phyloP scores from a whole-genome alignment of 2,329 filamentous ascomycete species.

The Cadophora sp. region DNA sequence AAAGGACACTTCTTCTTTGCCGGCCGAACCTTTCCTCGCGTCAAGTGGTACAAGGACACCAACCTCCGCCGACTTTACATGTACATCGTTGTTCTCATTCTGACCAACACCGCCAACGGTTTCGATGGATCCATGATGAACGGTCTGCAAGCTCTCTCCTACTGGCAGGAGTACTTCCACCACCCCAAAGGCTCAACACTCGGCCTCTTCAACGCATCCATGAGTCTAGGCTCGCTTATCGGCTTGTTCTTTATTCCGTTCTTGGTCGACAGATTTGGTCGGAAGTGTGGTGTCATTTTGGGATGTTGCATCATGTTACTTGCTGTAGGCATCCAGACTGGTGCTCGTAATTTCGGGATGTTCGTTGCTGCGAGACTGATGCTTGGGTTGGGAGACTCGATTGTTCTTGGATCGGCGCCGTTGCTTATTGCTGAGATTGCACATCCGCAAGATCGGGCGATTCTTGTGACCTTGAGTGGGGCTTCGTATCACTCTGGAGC shows the following conservation, averaged over 20 bases:
- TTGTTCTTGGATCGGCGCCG: conserved; percentile 36
- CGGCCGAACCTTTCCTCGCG: conserved; percentile 19
- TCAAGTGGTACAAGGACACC: conserved; percentile 44
- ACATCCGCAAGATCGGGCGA: conserved; percentile 54
- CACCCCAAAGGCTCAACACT: conserved; percentile 43
- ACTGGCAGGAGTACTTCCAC: conserved; percentile 49
- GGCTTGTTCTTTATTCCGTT: conserved; percentile 55
- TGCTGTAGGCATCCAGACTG: conserved; percentile 49
- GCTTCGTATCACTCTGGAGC: conserved; percentile 51
- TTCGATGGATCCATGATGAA: conserved; percentile 50
- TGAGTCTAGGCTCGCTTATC: conserved; percentile 53
- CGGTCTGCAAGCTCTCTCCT: conserved; percentile 49
- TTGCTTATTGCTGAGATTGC: conserved; percentile 52
- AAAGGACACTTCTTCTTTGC: conserved; percentile 20
- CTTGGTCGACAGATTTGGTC: conserved; percentile 53
- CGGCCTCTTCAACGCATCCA: conserved; percentile 52
- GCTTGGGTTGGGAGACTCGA: conserved; percentile 44
- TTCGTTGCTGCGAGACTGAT: conserved; percentile 49
- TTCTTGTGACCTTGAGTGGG: conserved; percentile 52
- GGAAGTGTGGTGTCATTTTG: conserved; percentile 53
- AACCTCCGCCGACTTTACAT: conserved; percentile 44
- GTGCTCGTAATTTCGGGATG: conserved; percentile 48
- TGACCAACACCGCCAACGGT: conserved; percentile 49
- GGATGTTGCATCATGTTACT: conserved; percentile 52
- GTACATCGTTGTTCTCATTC: conserved; percentile 45